Evolutionary conservation across 371 early-diverging fungal genomes (phyloP), one percentile per base, ranked within the genome.

Genomic region (Lichtheimia ornata): DNA sequence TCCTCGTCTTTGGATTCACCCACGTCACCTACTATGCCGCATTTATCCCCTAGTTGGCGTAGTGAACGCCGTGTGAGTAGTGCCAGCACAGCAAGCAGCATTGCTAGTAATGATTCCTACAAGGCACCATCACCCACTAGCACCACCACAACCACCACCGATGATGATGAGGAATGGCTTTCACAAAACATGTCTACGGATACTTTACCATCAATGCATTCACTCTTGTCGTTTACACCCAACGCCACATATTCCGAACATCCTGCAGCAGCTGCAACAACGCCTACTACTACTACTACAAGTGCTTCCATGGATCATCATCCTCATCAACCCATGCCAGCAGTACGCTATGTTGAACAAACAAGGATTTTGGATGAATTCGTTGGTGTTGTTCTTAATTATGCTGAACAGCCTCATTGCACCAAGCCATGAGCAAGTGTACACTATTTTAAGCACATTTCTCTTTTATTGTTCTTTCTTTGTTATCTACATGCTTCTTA

Each of bases 41-140:
- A 69, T 51, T 56, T 79, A 28, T 73, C 74, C 42, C 76, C 79
- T n/a, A 62, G 62, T 50, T 66, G 64, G 54, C 68, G 62, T 22
- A 63, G 53, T 42, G 59, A 74, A 50, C 67, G 76, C 49, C 73
- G 76, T 28, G 70, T 69, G 4, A 76, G 72, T 56, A 79, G 76
- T 55, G 61, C 64, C 18, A 75, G 72, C 35, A 70, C 67, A 50
- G 30, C 59, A 11, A 69, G 67, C 30, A 74, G 72, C 57, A 41
- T 63, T 17, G 54, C 62, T 41, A 63, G 64, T 30, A 35, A 35
- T 35, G 57, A 64, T 50, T 56, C 62, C 1, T 54, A 27, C 18
- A 35, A 58, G 12, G 44, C 17, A 14, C 24, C 59, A 18, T 55
- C 55, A 14, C 55, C 55, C 9, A 55, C 22, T 45, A 28, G 28